Evolutionary conservation across 1,284 basidiomycete species (phyloP).

Genomic region (Moesziomyces parantarcticus): DNA sequence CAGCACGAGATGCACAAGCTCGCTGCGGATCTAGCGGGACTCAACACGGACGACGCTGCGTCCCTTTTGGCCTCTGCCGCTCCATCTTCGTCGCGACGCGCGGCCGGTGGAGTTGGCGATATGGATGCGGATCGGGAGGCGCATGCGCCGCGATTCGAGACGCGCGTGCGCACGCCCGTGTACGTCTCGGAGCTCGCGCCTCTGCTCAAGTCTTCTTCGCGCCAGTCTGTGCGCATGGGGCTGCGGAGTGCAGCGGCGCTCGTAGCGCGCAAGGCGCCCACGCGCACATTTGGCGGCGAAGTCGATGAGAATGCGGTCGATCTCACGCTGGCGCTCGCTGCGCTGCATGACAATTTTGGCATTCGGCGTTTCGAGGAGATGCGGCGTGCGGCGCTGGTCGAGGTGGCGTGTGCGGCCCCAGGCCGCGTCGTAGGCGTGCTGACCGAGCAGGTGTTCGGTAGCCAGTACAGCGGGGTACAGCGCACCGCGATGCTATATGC

Average conservation of each 20-base stretch:
- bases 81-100: not conserved
- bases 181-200: slow-evolving; percentile 68
- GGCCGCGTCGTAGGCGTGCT: slow-evolving; percentile 75
- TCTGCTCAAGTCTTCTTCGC: slow-evolving; percentile 57
- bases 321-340: slow-evolving; percentile 78
- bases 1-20: slow-evolving; percentile 30
- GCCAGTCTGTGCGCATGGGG: slow-evolving; percentile 27
- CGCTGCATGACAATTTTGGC: slow-evolving; percentile 84
- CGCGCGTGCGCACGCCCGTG: slow-evolving; percentile 62
- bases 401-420: slow-evolving; percentile 83
- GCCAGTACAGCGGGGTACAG: slow-evolving; percentile 87
- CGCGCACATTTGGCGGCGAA: slow-evolving; percentile 9
- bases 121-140: slow-evolving; percentile 23
- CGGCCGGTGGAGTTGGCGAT: not conserved
- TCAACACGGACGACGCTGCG: slow-evolving; percentile 12
- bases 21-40: slow-evolving; percentile 27
- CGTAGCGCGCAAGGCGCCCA: slow-evolving; percentile 50
- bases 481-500: slow-evolving; percentile 85
- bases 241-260: slow-evolving; percentile 48
- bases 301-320: slow-evolving; percentile 88
- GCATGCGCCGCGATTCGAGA: slow-evolving; percentile 37
- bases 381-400: slow-evolving; percentile 80
- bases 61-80: not conserved
- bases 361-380: slow-evolving; percentile 81
- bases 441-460: slow-evolving; percentile 91